Evolutionary conservation across 768 basidiomycete genomes (phyloP), one percentile per base, ranked within the genome.

Genomic region (Naematelia aurantialba): DNA sequence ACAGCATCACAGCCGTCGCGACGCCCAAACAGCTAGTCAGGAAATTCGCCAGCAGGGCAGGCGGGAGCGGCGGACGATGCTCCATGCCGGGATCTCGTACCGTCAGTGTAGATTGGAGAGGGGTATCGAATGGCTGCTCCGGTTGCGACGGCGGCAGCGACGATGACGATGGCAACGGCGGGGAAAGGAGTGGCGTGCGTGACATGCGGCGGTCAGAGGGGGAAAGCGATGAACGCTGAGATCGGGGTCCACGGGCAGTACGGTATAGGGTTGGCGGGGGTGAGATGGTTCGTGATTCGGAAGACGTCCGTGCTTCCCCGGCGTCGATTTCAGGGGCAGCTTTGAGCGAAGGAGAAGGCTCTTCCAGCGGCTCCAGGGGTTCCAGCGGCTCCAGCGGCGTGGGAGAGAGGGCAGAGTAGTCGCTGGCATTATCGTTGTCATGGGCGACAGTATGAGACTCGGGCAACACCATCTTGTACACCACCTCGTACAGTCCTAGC

Each of bases 1-100:
- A 91, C 11, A 96, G 80, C 5, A 87, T 63, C 19, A 82, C n/a
- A 17, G 87, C 69, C 0, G 91, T 97, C 55, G 82, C 82, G 10
- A 90, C 62, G 5, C 93, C 93, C n/a, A 94, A 86, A 51, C 82
- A 78, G 24, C 86, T 84, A 1, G 89, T 91, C 48, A 94, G 68
- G 55, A 90, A 76, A 69, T 93, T 94, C 27, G 93, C 82, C 77
- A 92, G 83, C 17, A 96, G 80, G 21, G 89, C 91, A 62, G 92
- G 89, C 3, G 91, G 89, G 0, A 87, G 85, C 4, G 57, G 49
- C 42, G 63, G 44, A 2, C 30, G 19, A 39, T 30, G 30, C 10
- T 27, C 34, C 14, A 11, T 30, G 3, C 21, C 27, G 10, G 19
- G 26, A 3, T 34, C 52, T 3, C 39, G 31, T 22, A 19, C 46